A percentile compares a stretch with the other conserved stretches of the same genome.
phyloP scores from a whole-genome alignment of 2,329 filamentous ascomycete genomes.

The Sclerotinia sclerotiorum region DNA sequence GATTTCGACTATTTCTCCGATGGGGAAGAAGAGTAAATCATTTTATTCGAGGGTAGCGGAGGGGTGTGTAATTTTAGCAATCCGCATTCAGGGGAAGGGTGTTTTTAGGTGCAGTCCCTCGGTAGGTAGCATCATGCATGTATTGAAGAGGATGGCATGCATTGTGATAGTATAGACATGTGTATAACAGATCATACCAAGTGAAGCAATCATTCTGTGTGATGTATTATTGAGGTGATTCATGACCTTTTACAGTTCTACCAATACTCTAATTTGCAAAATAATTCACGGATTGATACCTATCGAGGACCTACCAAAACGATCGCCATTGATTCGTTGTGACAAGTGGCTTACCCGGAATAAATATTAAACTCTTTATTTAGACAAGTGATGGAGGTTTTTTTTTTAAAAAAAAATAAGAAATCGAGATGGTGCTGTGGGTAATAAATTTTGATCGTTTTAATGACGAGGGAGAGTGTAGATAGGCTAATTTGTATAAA shows the following conservation, averaged over 20 bases:
- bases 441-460: no score
- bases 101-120: constrained; percentile 5
- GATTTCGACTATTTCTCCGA: constrained; percentile 76
- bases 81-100: constrained; percentile 13
- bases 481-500: no score
- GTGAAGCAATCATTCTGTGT: not conserved
- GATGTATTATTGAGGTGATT: not conserved
- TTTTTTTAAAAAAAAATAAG: no score
- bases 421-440: not conserved
- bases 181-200: constrained; percentile 18
- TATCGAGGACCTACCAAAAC: not conserved
- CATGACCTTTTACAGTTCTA: not conserved
- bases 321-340: not conserved
- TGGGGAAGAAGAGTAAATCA: constrained; percentile 35
- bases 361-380: not conserved
- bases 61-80: constrained; percentile 20
- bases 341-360: not conserved
- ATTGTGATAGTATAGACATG: constrained; percentile 22
- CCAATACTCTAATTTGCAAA: not conserved
- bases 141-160: constrained; percentile 3
- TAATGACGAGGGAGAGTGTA: no score
- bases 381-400: no score
- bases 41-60: not conserved
- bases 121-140: constrained; percentile 1
- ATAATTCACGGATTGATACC: not conserved